Conservation (phyloP, 352 stramenopile species). For the Pythium grandisporangium region DNA sequence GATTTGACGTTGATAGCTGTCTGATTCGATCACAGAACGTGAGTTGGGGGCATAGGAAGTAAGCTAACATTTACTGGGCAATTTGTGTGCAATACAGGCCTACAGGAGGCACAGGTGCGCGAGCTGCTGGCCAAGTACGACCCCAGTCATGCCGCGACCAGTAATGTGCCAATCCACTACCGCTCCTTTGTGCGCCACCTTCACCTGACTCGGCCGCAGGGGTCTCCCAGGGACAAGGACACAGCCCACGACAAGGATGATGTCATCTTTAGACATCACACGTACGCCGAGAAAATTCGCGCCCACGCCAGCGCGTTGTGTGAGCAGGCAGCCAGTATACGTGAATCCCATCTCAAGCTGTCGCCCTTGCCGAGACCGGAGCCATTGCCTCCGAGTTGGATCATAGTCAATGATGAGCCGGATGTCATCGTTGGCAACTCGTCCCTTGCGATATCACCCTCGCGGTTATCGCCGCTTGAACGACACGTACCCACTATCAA, state of each 20-base stretch:
- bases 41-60: no score
- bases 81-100: conserved; percentile 8
- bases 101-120: conserved; percentile 21
- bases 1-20: neutral
- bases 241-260: conserved; percentile 16
- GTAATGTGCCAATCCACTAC: conserved; percentile 28
- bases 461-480: conserved; percentile 1
- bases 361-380: neutral
- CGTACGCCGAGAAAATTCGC: conserved; percentile 33
- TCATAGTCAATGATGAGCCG: conserved; percentile 9
- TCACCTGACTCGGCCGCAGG: conserved; percentile 13
- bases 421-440: conserved; percentile 7
- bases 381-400: neutral
- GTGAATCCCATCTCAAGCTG: neutral
- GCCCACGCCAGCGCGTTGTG: conserved; percentile 23
- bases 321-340: conserved; percentile 1
- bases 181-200: conserved; percentile 31
- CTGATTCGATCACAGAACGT: neutral
- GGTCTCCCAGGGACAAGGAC: no score
- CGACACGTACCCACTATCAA: neutral
- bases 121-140: conserved; percentile 26
- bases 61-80: no score
- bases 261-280: conserved; percentile 33
- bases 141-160: conserved; percentile 8
- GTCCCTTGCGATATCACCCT: conserved; percentile 1